phyloP scores from a whole-genome alignment of 2,329 filamentous ascomycete species.

The Colletotrichum agaves region DNA sequence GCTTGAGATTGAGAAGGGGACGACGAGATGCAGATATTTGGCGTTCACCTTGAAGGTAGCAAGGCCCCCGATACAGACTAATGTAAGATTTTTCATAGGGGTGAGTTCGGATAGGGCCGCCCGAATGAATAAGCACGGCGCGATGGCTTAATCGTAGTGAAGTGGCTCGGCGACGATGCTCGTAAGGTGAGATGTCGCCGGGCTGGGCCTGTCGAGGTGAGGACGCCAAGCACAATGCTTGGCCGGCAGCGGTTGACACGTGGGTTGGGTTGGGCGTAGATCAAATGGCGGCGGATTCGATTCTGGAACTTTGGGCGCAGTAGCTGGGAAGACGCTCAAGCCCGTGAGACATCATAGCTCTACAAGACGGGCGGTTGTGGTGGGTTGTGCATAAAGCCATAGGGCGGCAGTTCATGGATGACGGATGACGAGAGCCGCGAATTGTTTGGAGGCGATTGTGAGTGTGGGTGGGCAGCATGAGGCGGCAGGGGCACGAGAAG shows the following conservation, averaged over 20 bases:
- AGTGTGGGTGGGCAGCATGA: slow-evolving; percentile 4
- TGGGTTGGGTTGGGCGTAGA: slow-evolving; percentile 7
- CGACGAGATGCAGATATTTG: too few species aligned
- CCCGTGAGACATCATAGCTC: slow-evolving; percentile 25
- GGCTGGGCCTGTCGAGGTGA: not conserved
- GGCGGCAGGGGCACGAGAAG: slow-evolving; percentile 17
- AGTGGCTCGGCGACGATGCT: not conserved
- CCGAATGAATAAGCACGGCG: too few species aligned
- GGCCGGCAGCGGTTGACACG: slow-evolving; percentile 23
- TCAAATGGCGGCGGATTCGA: slow-evolving; percentile 6
- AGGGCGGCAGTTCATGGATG: slow-evolving; percentile 18
- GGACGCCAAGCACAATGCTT: slow-evolving; percentile 16
- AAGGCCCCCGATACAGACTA: not conserved
- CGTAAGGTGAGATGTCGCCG: not conserved
- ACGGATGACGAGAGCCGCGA: slow-evolving; percentile 4
- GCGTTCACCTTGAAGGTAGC: too few species aligned
- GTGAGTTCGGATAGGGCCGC: not conserved
- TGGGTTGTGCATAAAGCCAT: slow-evolving; percentile 19
- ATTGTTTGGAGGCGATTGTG: not conserved
- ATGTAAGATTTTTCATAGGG: not conserved
- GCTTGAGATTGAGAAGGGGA: too few species aligned
- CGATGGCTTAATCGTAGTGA: too few species aligned
- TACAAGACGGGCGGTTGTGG: slow-evolving; percentile 1
- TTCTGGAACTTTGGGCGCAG: slow-evolving; percentile 24
- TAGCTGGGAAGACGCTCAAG: slow-evolving; percentile 12